Conservation (phyloP, 345 rosid species). For the Euphorbia peplus region DNA sequence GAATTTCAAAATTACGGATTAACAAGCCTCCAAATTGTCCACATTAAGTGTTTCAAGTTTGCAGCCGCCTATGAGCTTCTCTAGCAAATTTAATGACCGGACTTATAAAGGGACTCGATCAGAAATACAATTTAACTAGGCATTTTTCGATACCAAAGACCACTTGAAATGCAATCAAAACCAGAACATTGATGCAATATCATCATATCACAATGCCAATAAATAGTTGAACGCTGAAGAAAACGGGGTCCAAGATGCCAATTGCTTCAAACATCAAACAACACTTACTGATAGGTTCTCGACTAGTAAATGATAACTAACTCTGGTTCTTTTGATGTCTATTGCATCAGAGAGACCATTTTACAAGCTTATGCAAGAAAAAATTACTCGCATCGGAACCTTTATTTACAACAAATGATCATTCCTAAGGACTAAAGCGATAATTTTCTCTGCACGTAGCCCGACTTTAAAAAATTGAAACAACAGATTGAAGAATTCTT, state of each 20-base stretch:
- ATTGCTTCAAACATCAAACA: constrained; percentile 3
- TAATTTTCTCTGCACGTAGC: constrained; percentile 4
- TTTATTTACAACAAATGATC: constrained; percentile 34
- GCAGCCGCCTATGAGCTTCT: no score
- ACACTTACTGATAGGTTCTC: constrained; percentile 4
- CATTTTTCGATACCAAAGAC: no score
- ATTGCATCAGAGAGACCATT: constrained; percentile 15
- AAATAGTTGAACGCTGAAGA: not conserved
- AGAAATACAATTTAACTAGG: no score
- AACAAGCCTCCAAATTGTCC: no score
- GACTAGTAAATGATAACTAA: not conserved
- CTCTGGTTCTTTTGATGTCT: constrained; percentile 13
- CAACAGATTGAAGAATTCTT: constrained; percentile 1
- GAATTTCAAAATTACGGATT: no score
- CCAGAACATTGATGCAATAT: not conserved
- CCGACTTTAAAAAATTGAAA: not conserved
- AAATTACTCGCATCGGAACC: constrained; percentile 22
- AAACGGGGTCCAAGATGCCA: constrained; percentile 7
- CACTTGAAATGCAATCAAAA: not conserved
- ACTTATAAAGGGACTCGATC: no score
- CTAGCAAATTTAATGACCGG: no score
- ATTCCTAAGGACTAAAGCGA: constrained; percentile 8
- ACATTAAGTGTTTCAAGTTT: no score
- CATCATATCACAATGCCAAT: not conserved
- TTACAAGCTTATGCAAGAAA: constrained; percentile 13